A percentile compares a stretch with the other conserved stretches of the same genome.
Evolutionary conservation across 2,329 filamentous ascomycete genomes (phyloP).

Genomic region (Cladosporium austrohemisphaericum): DNA sequence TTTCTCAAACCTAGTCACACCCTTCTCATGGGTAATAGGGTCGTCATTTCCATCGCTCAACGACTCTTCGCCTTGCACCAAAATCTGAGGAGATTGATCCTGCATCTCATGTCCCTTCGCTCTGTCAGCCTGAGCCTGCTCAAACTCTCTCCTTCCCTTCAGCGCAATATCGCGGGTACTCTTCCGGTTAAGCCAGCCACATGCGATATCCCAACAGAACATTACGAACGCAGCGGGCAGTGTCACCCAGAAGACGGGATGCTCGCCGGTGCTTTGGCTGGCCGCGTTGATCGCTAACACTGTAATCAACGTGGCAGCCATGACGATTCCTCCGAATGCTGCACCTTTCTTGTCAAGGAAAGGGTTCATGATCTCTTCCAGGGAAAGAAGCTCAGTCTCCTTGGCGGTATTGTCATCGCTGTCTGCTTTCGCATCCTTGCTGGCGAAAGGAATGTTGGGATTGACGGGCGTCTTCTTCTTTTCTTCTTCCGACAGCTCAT

Average conservation of each 20-base stretch:
- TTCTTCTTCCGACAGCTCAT: conserved; percentile 59
- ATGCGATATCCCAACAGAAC: conserved; percentile 63
- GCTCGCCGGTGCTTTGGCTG: conserved; percentile 46
- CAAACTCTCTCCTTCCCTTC: conserved; percentile 48
- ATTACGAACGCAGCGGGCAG: conserved; percentile 65
- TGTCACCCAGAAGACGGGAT: conserved; percentile 65
- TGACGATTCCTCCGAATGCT: conserved; percentile 60
- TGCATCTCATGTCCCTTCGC: conserved; percentile 30
- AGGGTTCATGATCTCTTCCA: conserved; percentile 73
- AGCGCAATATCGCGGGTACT: conserved; percentile 62
- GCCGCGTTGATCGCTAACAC: conserved; percentile 64
- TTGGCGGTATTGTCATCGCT: conserved; percentile 49
- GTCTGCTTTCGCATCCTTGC: conserved; percentile 48
- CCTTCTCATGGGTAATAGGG: background rate
- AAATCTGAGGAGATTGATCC: background rate
- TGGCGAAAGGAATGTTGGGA: conserved; percentile 66
- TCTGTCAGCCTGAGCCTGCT: conserved; percentile 41
- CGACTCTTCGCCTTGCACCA: background rate
- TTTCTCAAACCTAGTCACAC: background rate
- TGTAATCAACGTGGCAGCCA: conserved; percentile 64
- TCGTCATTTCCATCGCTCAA: background rate
- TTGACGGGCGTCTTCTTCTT: conserved; percentile 60
- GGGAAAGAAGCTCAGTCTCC: conserved; percentile 53
- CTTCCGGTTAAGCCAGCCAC: conserved; percentile 60
- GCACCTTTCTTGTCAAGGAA: conserved; percentile 67